phyloP scores from a whole-genome alignment of 805 yeast species.

The Zygoascus biomembranicola region DNA sequence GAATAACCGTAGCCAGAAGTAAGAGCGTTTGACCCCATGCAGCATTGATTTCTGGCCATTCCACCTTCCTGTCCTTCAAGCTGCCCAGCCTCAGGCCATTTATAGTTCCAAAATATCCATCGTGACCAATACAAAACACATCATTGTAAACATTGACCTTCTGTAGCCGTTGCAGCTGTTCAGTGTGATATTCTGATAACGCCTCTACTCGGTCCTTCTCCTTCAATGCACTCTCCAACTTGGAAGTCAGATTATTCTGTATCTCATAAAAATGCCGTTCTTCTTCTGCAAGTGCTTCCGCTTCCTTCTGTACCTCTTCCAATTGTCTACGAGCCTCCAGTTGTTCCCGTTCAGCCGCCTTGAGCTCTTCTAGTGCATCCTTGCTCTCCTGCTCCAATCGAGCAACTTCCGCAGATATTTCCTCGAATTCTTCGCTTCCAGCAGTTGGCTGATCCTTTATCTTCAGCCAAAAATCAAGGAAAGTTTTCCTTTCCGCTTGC shows the following conservation, averaged over 20 bases:
- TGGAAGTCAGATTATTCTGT: slow-evolving; percentile 50
- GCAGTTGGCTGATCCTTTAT: slow-evolving; percentile 50
- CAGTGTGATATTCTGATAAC: slow-evolving; percentile 51
- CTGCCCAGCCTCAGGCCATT: slow-evolving; percentile 80
- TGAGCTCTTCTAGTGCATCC: slow-evolving; percentile 28
- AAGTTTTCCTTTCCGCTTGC: slow-evolving; percentile 70
- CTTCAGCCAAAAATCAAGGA: slow-evolving; percentile 62
- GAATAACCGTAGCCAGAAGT: slow-evolving; percentile 54
- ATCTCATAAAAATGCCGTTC: slow-evolving; percentile 39
- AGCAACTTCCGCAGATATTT: slow-evolving; percentile 40
- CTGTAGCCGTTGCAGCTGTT: slow-evolving; percentile 62
- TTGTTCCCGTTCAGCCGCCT: slow-evolving; percentile 26
- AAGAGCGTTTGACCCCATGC: slow-evolving; percentile 81
- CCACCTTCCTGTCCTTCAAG: slow-evolving; percentile 48
- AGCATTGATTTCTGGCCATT: slow-evolving; percentile 89
- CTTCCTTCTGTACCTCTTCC: slow-evolving; percentile 32
- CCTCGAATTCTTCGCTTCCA: slow-evolving; percentile 35
- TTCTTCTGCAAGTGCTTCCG: slow-evolving; percentile 30
- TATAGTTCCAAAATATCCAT: slow-evolving; percentile 79
- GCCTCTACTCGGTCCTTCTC: slow-evolving; percentile 59
- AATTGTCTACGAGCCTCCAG: slow-evolving; percentile 40
- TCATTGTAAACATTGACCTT: slow-evolving; percentile 76
- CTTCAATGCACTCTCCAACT: slow-evolving; percentile 40
- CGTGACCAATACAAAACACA: slow-evolving; percentile 74
- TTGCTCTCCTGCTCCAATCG: slow-evolving; percentile 34